Percentiles rank a stretch among this genome's conserved stretches.
phyloP scores from a whole-genome alignment of 768 basidiomycete species.

The Amanita subjunquillea region DNA sequence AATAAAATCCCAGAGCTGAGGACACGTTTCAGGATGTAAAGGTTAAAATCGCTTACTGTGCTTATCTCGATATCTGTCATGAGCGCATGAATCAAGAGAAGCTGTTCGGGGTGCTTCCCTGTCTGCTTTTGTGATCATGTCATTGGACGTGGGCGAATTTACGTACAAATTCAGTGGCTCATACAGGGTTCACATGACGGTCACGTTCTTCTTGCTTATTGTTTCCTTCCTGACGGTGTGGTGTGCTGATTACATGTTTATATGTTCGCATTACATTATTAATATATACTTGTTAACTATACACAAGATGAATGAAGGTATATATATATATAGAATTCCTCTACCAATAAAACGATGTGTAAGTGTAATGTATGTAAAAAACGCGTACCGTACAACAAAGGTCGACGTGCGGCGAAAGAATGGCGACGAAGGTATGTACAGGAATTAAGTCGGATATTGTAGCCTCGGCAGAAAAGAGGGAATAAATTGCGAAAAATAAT shows the following conservation, averaged over 20 bases:
- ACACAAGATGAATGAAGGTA: constrained; percentile 5
- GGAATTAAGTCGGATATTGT: not conserved
- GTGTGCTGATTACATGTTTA: not conserved
- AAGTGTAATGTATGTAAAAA: constrained; percentile 3
- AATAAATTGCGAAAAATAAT: not conserved
- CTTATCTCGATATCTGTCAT: constrained; percentile 5
- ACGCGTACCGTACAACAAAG: constrained; percentile 5
- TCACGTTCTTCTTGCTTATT: constrained; percentile 1
- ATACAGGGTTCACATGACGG: constrained; percentile 1
- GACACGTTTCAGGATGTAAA: constrained; percentile 2
- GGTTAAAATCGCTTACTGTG: not conserved
- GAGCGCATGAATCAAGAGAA: not conserved
- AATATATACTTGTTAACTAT: constrained; percentile 7
- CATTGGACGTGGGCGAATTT: constrained; percentile 3
- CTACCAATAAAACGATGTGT: not conserved
- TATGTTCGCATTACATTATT: constrained; percentile 2
- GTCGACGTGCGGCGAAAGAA: not conserved
- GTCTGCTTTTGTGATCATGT: constrained; percentile 3
- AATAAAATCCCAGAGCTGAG: not conserved
- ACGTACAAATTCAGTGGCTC: constrained; percentile 3
- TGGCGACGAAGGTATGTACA: constrained; percentile 1
- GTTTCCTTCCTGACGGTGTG: not conserved
- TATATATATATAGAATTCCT: constrained; percentile 4
- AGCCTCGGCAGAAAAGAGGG: not conserved
- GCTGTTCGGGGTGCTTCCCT: not conserved